Base-by-base conservation (phyloP, 352 stramenopile species). In the Thalassiosira pacifica region DNA sequence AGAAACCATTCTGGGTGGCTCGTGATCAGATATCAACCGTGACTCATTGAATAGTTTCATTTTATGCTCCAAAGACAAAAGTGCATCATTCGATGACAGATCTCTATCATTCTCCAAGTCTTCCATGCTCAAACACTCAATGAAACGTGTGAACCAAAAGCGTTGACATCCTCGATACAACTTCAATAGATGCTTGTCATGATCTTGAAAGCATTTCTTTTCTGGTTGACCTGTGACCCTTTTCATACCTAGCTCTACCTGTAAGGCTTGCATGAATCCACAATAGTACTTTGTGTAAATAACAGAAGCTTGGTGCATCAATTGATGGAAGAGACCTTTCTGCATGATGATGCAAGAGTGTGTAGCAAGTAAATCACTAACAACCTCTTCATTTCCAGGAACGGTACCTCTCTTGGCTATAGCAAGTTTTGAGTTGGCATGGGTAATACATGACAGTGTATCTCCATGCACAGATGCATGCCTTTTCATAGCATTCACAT, bases 201-300 rank as follows among this genome's bases (percentile, higher is more conserved):
- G 63, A 32, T 31, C 34, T 71, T 71, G 32, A 71, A 29, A 64
- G n/a, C n/a, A 29, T 34, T 64, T 3, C 55, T 22, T 34, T 64
- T 64, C n/a, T n/a, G n/a, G n/a, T n/a, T n/a, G n/a, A n/a, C n/a
- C n/a, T n/a, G n/a, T n/a, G n/a, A 11, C 53, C 63, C 57, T 32
- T 8, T 71, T 71, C 27, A 71, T 18, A 19, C 31, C 11, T 29
- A 34, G 18, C 1, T 16, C 63, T 6, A 53, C 31, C 32, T 71
- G 63, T 3, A 71, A 19, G 26, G 63, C 1, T 19, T 71, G 63
- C 32, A 71, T 29, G 29, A 71, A 71, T 18, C 32, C 63, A 57
- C 63, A 29, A 31, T 71, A 71, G 26, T 29, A 71, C 22, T 34
- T 8, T 6, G 63, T 37, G 29, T 71, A 71, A 27, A 71, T 71